Conservation (phyloP, 495 filamentous ascomycete genomes). For the Arthonia radiata region DNA sequence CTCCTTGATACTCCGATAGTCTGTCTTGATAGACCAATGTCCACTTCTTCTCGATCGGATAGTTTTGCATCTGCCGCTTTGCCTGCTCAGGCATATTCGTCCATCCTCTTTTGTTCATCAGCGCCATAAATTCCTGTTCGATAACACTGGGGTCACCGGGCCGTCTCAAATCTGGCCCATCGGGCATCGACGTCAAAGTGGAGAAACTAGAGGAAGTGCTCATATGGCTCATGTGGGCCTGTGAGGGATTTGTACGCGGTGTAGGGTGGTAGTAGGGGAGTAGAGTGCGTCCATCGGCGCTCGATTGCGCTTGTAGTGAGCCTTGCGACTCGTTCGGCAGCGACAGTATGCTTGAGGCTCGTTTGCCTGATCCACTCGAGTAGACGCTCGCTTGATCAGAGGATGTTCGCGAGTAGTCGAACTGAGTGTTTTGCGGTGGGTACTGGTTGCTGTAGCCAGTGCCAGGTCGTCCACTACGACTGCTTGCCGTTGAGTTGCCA, state of each 20-base stretch:
- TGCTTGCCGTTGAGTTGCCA: no score
- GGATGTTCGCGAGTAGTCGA: slow-evolving; percentile 40
- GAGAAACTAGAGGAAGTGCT: slow-evolving; percentile 4
- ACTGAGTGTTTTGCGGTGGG: no score
- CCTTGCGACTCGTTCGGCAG: slow-evolving; percentile 38
- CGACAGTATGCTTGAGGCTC: slow-evolving; percentile 37
- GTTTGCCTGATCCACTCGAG: slow-evolving; percentile 32
- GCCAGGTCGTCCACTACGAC: no score
- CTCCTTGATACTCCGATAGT: slow-evolving; percentile 75
- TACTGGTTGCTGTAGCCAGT: no score
- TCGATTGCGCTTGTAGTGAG: slow-evolving; percentile 19
- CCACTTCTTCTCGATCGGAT: slow-evolving; percentile 89
- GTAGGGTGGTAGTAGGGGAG: slow-evolving; percentile 19
- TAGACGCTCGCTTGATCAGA: slow-evolving; percentile 43
- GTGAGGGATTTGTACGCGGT: slow-evolving; percentile 3
- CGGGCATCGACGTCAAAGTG: slow-evolving; percentile 13
- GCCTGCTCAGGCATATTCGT: slow-evolving; percentile 93
- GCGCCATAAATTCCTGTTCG: slow-evolving; percentile 72
- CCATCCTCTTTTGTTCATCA: slow-evolving; percentile 96
- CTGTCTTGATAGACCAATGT: slow-evolving; percentile 88
- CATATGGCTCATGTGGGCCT: slow-evolving; percentile 7
- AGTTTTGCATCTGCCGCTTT: slow-evolving; percentile 79
- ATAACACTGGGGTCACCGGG: slow-evolving; percentile 67
- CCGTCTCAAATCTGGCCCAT: slow-evolving; percentile 37
- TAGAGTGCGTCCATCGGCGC: slow-evolving; percentile 14